Base-by-base conservation (phyloP, 106 monocot species). In the Phalaenopsis aphrodite region DNA sequence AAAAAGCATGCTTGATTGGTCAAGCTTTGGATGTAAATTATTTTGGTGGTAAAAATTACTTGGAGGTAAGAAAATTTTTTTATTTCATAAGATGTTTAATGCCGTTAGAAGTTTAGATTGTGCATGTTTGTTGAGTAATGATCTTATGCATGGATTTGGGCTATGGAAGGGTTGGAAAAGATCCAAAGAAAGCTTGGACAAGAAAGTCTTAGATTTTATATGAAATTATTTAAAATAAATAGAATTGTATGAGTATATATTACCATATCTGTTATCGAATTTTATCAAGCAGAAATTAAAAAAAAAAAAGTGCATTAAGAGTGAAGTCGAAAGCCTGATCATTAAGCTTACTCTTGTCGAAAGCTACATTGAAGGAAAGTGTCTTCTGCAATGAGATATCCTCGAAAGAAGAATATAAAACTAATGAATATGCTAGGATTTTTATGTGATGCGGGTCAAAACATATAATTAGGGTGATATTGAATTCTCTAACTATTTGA, bases 1-100 rank as follows among this genome's bases (percentile, higher is more conserved):
- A 96, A 75, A 96, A 96, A 78, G 95, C 93, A 30, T 93, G 95
- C 73, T 81, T 96, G 84, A 86, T 96, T 65, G 95, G 93, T 77
- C 95, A 96, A 84, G 95, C 93, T 47, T 83, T 96, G 47, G 89
- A 91, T 77, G 90, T 91, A 66, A 86, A 93, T 82, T 96, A 96
- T 83, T 93, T 93, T 49, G 84, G 77, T 10, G 95, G 95, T 30
- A 84, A 58, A 75, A 96, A 96, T 78, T 96, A 96, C 75, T 82
- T 96, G 84, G 95, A 96, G 95, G 95, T 95, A 86, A 83, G 30
- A 41, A 74, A 18, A 19, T 5, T 0, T 42, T 39, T 71, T 39
- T 71, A 4, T 14, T 15, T 71, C 8, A 41, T 41, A 71, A 39
- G 10, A 38, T 71, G 11, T 12, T 71, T 38, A 71, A 71, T 71